phyloP scores from a whole-genome alignment of 2,329 filamentous ascomycete species.

The Cercospora sojina region DNA sequence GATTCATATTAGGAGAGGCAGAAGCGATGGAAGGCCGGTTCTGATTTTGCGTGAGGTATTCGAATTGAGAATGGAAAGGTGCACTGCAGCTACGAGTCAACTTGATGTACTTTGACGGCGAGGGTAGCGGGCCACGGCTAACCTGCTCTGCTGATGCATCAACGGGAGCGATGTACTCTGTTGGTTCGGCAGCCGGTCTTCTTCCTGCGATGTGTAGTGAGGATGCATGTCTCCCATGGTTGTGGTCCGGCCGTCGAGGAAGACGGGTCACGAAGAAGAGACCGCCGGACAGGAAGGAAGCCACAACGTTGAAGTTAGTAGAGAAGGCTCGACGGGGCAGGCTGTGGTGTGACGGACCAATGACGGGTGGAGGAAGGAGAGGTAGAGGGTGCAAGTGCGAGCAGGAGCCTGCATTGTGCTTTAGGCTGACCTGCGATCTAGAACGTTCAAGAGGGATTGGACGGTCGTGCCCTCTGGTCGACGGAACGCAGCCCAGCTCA shows the following conservation, averaged over 20 bases:
- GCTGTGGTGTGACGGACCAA: constrained; percentile 17
- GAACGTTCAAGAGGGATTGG: constrained; percentile 3
- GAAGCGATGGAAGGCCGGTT: constrained; percentile 6
- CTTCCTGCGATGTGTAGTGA: neutral
- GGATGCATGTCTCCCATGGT: neutral
- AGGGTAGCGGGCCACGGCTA: constrained; percentile 1
- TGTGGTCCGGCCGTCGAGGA: neutral
- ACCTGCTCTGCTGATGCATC: constrained; percentile 19
- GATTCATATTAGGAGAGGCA: constrained; percentile 9
- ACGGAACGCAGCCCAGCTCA: neutral
- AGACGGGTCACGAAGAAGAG: neutral
- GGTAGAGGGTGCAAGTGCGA: constrained; percentile 3
- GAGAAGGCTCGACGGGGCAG: neutral
- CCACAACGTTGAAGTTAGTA: constrained; percentile 10
- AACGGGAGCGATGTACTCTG: neutral
- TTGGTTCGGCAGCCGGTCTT: neutral
- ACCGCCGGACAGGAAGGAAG: constrained; percentile 6
- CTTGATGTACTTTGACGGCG: neutral
- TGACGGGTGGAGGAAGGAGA: constrained; percentile 11
- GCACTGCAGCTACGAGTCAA: constrained; percentile 20
- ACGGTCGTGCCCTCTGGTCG: neutral
- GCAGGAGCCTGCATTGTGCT: neutral
- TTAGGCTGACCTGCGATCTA: constrained; percentile 9
- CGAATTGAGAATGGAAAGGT: constrained; percentile 28
- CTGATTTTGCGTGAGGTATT: constrained; percentile 24